A percentile compares a stretch with the other conserved stretches of the same genome.
Conservation (phyloP, 2,329 filamentous ascomycete genomes). For the Capronia epimyces region DNA sequence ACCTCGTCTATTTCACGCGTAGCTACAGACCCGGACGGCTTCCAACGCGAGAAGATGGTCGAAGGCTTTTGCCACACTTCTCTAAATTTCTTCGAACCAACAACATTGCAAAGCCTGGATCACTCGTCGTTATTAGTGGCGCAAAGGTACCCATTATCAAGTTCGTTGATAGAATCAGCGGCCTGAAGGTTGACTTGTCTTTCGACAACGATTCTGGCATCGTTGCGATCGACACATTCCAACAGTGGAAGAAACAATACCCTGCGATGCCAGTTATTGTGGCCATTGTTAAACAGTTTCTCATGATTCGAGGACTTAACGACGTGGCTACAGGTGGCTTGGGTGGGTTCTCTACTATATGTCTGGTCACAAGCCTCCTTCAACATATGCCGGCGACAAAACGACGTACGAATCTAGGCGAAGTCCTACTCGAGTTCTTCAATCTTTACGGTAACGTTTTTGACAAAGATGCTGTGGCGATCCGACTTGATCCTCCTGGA, state of each 20-base stretch:
- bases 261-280: slow-evolving; percentile 83
- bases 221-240: slow-evolving; percentile 72
- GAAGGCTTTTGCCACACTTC: slow-evolving; percentile 57
- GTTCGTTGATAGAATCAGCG: slow-evolving; percentile 71
- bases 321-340: slow-evolving; percentile 88
- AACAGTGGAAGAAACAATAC: slow-evolving; percentile 69
- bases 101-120: slow-evolving; percentile 53
- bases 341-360: slow-evolving; percentile 90
- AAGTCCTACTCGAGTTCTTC: slow-evolving; percentile 80
- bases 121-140: slow-evolving; percentile 62
- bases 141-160: slow-evolving; percentile 92
- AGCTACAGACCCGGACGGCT: slow-evolving; percentile 49
- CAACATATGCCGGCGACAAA: slow-evolving; percentile 66
- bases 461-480: slow-evolving; percentile 63
- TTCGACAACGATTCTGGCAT: slow-evolving; percentile 88
- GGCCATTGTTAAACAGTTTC: slow-evolving; percentile 83
- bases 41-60: slow-evolving; percentile 40
- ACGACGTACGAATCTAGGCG: slow-evolving; percentile 57
- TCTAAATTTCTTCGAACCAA: slow-evolving; percentile 53
- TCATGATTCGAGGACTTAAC: slow-evolving; percentile 82
- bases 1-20: slow-evolving; percentile 71
- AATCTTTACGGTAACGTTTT: slow-evolving; percentile 83
- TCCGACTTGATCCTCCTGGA: slow-evolving; percentile 67
- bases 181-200: slow-evolving; percentile 82
- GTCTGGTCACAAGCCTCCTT: slow-evolving; percentile 82